Evolutionary conservation across 306 rosid genomes (phyloP).

Genomic region (Quillaja saponaria): DNA sequence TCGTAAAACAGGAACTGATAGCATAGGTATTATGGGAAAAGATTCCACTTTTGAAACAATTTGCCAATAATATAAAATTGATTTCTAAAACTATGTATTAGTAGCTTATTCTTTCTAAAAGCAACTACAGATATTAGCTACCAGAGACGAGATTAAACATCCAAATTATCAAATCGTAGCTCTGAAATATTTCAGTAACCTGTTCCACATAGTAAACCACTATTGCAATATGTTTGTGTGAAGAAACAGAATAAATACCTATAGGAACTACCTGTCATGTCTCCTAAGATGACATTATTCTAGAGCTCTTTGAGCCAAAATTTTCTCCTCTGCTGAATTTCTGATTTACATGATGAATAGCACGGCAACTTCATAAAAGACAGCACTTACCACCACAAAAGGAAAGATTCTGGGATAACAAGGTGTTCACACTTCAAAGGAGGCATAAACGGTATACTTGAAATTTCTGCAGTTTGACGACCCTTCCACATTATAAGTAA

Average conservation of each 20-base stretch:
- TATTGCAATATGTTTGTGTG: conserved; percentile 5
- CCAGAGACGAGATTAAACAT: neutral
- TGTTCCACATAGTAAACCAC: conserved; percentile 9
- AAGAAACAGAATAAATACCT: conserved; percentile 21
- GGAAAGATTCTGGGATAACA: conserved; percentile 17
- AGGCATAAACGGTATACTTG: conserved; percentile 19
- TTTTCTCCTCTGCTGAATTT: conserved; percentile 27
- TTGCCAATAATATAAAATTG: neutral
- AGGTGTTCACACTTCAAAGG: conserved; percentile 29
- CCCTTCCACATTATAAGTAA: conserved; percentile 11
- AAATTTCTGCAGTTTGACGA: conserved; percentile 21
- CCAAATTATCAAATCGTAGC: conserved; percentile 2
- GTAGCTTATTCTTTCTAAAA: conserved; percentile 3
- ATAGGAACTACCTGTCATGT: conserved; percentile 21
- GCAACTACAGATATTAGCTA: neutral
- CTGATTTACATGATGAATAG: conserved; percentile 21
- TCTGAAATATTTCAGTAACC: conserved; percentile 7
- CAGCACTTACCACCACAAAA: conserved; percentile 35
- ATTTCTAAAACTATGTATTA: conserved; percentile 13
- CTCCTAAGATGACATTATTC: conserved; percentile 23
- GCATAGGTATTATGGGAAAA: conserved; percentile 5
- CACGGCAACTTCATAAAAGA: conserved; percentile 34
- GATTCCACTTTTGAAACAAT: neutral
- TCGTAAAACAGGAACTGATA: neutral
- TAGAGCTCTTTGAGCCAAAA: conserved; percentile 22